A percentile compares a stretch with the other conserved stretches of the same genome.
phyloP scores from a whole-genome alignment of 495 filamentous ascomycete species.

The Neurospora sp. region DNA sequence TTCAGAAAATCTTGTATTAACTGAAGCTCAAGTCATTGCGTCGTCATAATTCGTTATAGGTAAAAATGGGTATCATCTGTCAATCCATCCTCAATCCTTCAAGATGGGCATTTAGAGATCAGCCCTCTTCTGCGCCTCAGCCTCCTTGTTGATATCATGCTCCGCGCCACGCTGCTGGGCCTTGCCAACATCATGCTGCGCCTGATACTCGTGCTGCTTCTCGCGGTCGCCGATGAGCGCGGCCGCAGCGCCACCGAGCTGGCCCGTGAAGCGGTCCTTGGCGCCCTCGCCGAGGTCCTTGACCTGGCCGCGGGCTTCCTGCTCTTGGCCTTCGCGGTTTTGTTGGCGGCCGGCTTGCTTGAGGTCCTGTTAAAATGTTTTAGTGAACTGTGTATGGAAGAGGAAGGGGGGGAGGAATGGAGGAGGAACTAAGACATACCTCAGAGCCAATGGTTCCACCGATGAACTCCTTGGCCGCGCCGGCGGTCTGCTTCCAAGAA shows the following conservation, averaged over 20 bases:
- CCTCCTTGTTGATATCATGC: conserved; percentile 67
- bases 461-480: conserved; percentile 71
- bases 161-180: conserved; percentile 77
- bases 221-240: conserved; percentile 59
- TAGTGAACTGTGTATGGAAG: too few species aligned
- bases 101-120: background rate
- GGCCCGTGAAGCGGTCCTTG: conserved; percentile 59
- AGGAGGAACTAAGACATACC: conserved; percentile 20
- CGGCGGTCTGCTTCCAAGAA: conserved; percentile 77
- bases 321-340: conserved; percentile 67
- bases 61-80: background rate
- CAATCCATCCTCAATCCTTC: too few species aligned
- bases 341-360: conserved; percentile 66
- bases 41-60: background rate
- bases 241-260: conserved; percentile 58
- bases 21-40: background rate
- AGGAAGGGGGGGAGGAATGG: too few species aligned
- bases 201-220: conserved; percentile 48
- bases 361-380: conserved; percentile 32
- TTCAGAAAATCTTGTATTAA: background rate
- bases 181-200: conserved; percentile 77
- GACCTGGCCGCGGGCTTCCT: conserved; percentile 78
- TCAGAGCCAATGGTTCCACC: conserved; percentile 69
- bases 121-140: conserved; percentile 26
- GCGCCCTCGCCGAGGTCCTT: conserved; percentile 63